Evolutionary conservation across 179 eudicot genomes (phyloP), one percentile per base, ranked within the genome.

Genomic region (Spinacia oleracea): DNA sequence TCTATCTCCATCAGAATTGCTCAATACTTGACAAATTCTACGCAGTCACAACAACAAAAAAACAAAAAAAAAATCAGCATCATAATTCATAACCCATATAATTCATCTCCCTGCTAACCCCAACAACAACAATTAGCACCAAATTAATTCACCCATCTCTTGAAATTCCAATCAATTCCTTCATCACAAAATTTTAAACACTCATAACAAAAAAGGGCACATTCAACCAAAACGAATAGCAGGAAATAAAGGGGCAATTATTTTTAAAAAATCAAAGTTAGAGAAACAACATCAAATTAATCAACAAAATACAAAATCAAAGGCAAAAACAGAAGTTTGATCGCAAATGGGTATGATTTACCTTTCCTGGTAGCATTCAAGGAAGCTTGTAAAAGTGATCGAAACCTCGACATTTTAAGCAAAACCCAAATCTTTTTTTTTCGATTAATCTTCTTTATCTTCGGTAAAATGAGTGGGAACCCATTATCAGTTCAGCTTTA

Each of bases 331-430:
- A 48, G 23, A 27, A n/a, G 16, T 2, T 12, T 9, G 40, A 9
- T 45, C 40, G 34, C 14, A 70, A 15, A 66, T 32, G 77, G 74
- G 34, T n/a, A 67, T 20, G 40, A 68, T 38, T 0, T 82, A 93
- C 98, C 98, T 89, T 87, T 90, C 87, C 88, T 95, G 45, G 98
- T 95, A 53, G 97, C 97, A 84, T 72, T 88, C 34, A 95, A 50
- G 80, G 98, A 95, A 79, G 98, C 92, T 86, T 93, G 97, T 88
- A 87, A 80, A 40, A 93, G 66, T 72, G 90, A 88, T 75, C 94
- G 91, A 81, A 95, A 87, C 83, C 92, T 88, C 27, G 98, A 91
- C 98, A 94, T 94, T 72, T 78, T 56, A 1, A 12, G 25, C 38
- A 73, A 72, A 38, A 73, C 6, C 16, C 31, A 45, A 74, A 16